phyloP scores from a whole-genome alignment of 2,329 filamentous ascomycete genomes.

The Drechslerella dactyloides region DNA sequence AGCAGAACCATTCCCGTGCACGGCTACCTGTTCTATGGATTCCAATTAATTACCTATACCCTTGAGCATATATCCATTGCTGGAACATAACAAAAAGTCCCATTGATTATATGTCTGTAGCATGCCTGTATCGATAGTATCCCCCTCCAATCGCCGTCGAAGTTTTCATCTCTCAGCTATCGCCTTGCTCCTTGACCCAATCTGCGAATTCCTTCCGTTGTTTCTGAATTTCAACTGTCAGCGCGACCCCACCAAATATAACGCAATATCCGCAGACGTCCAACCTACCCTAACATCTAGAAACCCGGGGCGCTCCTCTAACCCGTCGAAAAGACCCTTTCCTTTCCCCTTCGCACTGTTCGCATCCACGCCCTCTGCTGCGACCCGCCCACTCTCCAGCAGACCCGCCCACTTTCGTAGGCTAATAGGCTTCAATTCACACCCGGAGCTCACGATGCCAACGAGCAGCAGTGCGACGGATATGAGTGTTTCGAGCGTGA shows the following conservation, averaged over 20 bases:
- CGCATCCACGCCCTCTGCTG: conserved; percentile 66
- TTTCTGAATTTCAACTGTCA: conserved; percentile 57
- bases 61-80: too few species aligned
- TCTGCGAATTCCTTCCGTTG: conserved; percentile 75
- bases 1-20: background rate
- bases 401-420: conserved; percentile 83
- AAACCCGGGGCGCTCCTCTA: conserved; percentile 84
- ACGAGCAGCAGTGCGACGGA: conserved; percentile 80
- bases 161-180: conserved; percentile 7
- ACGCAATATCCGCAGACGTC: conserved; percentile 48
- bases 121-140: background rate
- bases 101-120: background rate
- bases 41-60: too few species aligned
- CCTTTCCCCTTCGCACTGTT: conserved; percentile 65
- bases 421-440: conserved; percentile 82
- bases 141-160: background rate
- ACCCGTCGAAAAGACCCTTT: conserved; percentile 77
- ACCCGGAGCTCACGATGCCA: conserved; percentile 73
- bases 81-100: too few species aligned
- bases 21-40: background rate
- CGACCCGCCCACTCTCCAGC: conserved; percentile 71
- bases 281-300: conserved; percentile 77
- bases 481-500: conserved; percentile 81
- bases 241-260: conserved; percentile 9
- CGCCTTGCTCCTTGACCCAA: conserved; percentile 45